These are phyloP conservation scores for Solanum acaule DNA, from an alignment of 257 asterid genomes.

Conservation along the genomic window DNA sequence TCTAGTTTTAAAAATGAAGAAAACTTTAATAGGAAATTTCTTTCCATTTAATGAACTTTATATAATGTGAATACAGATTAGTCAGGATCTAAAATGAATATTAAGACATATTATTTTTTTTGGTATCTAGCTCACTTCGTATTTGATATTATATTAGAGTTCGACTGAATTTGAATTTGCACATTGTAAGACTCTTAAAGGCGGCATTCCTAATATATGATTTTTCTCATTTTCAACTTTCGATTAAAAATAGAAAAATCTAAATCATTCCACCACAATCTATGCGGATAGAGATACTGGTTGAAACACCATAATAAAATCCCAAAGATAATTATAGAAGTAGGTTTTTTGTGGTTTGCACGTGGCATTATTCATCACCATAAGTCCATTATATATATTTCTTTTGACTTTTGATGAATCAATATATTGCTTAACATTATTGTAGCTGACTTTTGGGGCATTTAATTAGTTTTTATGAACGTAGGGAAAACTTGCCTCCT, in stretches of 20 bases:
- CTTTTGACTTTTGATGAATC: conserved; percentile 6
- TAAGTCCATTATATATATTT: neutral
- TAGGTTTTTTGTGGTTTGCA: neutral
- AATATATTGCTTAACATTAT: conserved; percentile 2
- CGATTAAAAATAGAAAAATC: rapidly evolving
- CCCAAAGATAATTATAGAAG: neutral
- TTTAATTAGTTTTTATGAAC: neutral
- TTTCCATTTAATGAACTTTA: neutral
- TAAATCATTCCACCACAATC: rapidly evolving
- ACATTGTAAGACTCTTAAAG: neutral
- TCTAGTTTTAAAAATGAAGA: neutral
- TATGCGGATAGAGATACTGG: rapidly evolving
- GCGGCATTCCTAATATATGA: neutral
- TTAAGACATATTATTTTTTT: neutral
- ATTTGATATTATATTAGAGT: neutral
- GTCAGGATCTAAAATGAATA: neutral
- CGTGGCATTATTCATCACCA: neutral
- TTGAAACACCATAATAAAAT: neutral
- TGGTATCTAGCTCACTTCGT: neutral
- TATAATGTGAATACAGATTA: neutral
- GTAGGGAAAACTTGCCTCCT: neutral
- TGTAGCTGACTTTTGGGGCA: conserved; percentile 1
- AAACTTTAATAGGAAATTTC: neutral
- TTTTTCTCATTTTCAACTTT: neutral
- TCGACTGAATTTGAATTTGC: neutral